These are phyloP conservation scores for Hibiscus tridactylites DNA, from an alignment of 345 rosid genomes.

Conservation along the genomic window DNA sequence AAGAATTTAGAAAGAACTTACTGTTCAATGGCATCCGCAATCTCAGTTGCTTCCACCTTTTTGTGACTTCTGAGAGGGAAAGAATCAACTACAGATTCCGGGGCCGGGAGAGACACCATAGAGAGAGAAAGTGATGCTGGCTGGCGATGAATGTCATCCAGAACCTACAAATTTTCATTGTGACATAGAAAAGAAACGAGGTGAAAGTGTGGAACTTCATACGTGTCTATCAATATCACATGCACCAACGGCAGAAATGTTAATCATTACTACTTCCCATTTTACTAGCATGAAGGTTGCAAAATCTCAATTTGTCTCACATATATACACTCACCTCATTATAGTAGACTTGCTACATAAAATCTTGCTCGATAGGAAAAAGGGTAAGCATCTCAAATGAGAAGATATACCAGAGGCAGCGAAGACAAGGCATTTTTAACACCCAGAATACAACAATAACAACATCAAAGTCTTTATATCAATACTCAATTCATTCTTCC, in stretches of 20 bases:
- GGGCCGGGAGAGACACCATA: constrained; percentile 47
- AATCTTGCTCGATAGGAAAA: not conserved
- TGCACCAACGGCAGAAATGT: not conserved
- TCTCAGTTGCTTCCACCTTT: constrained; percentile 24
- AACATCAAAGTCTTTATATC: not conserved
- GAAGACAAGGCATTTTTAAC: not conserved
- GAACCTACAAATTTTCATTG: constrained; percentile 34
- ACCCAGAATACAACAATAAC: not conserved
- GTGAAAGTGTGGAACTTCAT: not conserved
- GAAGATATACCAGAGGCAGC: not conserved
- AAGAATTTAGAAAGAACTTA: constrained; percentile 24
- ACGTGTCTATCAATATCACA: not conserved
- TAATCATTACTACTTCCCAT: not conserved
- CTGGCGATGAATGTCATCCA: constrained; percentile 67
- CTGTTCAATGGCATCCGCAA: constrained; percentile 38
- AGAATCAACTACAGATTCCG: constrained; percentile 60
- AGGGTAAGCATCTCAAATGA: not conserved
- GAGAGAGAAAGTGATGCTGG: constrained; percentile 48
- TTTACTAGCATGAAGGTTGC: not conserved
- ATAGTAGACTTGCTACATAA: not conserved
- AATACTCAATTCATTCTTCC: not conserved
- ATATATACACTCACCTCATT: not conserved
- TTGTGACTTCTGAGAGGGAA: constrained; percentile 53
- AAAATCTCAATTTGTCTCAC: not conserved
- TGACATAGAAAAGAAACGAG: constrained; percentile 1